These are phyloP conservation scores for Globisporangium solare DNA, from an alignment of 352 stramenopile genomes.

Conservation along the genomic window DNA sequence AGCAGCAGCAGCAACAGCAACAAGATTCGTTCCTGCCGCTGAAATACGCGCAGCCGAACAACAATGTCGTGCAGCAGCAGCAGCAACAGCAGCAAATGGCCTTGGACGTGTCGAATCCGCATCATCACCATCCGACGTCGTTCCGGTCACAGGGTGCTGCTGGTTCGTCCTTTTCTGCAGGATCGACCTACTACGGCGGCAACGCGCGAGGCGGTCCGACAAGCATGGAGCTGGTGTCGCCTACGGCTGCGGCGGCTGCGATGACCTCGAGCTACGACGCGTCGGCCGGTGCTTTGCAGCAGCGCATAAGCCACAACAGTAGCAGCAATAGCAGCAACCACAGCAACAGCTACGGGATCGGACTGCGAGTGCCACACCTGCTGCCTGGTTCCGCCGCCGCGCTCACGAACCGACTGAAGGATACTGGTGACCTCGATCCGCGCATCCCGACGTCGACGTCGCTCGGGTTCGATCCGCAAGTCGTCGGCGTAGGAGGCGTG, in stretches of 20 bases:
- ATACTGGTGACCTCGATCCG: constrained; percentile 11
- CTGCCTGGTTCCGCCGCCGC: constrained; percentile 11
- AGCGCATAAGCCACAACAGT: constrained; percentile 13
- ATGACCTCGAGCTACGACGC: constrained; percentile 19
- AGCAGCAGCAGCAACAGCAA: constrained; percentile 27
- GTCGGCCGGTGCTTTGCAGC: constrained; percentile 8
- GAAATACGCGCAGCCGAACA: background rate
- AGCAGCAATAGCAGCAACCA: constrained; percentile 1
- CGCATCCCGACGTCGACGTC: constrained; percentile 10
- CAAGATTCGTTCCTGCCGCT: constrained; percentile 13
- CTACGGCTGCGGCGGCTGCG: background rate
- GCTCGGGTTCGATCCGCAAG: constrained; percentile 7
- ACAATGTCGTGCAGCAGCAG: background rate
- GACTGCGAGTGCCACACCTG: constrained; percentile 8
- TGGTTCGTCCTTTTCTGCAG: background rate
- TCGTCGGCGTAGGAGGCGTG: constrained; percentile 8
- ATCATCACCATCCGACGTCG: constrained; percentile 9
- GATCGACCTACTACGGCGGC: background rate
- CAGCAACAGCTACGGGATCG: background rate
- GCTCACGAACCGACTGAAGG: constrained; percentile 14
- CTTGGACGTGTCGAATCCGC: constrained; percentile 8
- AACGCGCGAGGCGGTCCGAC: background rate
- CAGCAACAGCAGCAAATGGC: constrained; percentile 14
- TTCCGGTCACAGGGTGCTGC: constrained; percentile 6
- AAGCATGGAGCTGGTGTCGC: constrained; percentile 13